Percentiles rank a stretch among this genome's conserved stretches.
These are phyloP conservation scores for Mikania micrantha DNA, from an alignment of 129 eudicot species.

Conservation along the genomic window DNA sequence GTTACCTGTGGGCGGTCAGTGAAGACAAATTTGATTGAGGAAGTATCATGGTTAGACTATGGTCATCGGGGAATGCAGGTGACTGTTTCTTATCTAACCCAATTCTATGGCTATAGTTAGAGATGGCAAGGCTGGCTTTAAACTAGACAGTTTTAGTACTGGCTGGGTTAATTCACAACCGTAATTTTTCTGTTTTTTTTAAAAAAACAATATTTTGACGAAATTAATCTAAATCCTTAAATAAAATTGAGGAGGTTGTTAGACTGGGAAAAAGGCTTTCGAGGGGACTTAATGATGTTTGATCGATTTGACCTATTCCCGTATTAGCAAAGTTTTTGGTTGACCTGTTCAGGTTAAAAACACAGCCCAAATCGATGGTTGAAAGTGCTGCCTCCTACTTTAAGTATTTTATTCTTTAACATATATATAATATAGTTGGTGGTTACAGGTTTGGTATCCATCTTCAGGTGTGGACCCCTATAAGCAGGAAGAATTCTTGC, in stretches of 20 bases:
- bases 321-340: background rate
- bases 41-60: slow-evolving; percentile 96
- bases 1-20: slow-evolving; percentile 91
- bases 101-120: slow-evolving; percentile 1
- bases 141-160: background rate
- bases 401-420: background rate
- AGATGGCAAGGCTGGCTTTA: background rate
- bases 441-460: slow-evolving; percentile 95
- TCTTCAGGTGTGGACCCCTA: slow-evolving; percentile 83
- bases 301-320: background rate
- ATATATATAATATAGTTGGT: slow-evolving; percentile 39
- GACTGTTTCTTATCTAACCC: slow-evolving; percentile 15
- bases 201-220: background rate
- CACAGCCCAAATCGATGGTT: background rate
- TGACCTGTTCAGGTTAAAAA: background rate
- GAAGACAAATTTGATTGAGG: slow-evolving; percentile 79
- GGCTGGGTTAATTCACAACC: background rate
- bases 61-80: slow-evolving; percentile 99
- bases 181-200: background rate
- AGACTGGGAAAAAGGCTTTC: background rate
- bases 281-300: background rate
- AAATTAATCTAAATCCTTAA: background rate
- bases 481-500: slow-evolving; percentile 97
- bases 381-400: background rate
- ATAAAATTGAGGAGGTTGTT: background rate